A percentile compares a stretch with the other conserved stretches of the same genome.
Conservation (phyloP, 106 monocot genomes). For the Phalaenopsis equestris region DNA sequence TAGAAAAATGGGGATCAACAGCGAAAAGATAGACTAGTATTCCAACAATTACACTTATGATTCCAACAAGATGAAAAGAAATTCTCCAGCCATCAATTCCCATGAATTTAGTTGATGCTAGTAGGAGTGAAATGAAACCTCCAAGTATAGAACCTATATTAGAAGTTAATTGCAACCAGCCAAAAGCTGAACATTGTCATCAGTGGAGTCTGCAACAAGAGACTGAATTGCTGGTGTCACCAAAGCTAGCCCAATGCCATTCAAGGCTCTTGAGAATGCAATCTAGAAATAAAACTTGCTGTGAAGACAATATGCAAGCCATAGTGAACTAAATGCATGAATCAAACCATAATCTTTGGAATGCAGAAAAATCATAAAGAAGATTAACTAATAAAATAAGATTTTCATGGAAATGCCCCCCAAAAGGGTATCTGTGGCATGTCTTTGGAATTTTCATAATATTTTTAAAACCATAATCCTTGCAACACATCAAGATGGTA, state of each 20-base stretch:
- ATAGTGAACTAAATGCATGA: neutral
- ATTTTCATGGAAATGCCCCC: too few species aligned
- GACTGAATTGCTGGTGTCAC: slow-evolving; percentile 83
- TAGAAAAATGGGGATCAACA: slow-evolving; percentile 51
- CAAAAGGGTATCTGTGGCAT: too few species aligned
- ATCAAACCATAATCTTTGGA: neutral
- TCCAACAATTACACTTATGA: slow-evolving; percentile 71
- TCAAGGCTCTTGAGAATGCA: slow-evolving; percentile 27
- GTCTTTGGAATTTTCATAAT: too few species aligned
- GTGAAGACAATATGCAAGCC: neutral
- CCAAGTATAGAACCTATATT: slow-evolving; percentile 32
- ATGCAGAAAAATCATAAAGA: neutral
- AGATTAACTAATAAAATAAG: too few species aligned
- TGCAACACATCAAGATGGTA: too few species aligned
- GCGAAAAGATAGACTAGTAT: slow-evolving; percentile 55
- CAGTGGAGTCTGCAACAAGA: slow-evolving; percentile 82
- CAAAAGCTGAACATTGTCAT: slow-evolving; percentile 42
- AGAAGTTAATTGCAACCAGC: slow-evolving; percentile 19
- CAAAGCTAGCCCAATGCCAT: slow-evolving; percentile 74
- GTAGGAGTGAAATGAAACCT: slow-evolving; percentile 52
- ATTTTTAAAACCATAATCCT: too few species aligned
- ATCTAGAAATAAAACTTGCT: slow-evolving; percentile 9
- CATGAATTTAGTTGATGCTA: slow-evolving; percentile 64
- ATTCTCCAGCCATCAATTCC: slow-evolving; percentile 87
- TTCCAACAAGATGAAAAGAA: slow-evolving; percentile 66